Conservation (phyloP, 2,329 filamentous ascomycete genomes). For the Monilinia fructicola region DNA sequence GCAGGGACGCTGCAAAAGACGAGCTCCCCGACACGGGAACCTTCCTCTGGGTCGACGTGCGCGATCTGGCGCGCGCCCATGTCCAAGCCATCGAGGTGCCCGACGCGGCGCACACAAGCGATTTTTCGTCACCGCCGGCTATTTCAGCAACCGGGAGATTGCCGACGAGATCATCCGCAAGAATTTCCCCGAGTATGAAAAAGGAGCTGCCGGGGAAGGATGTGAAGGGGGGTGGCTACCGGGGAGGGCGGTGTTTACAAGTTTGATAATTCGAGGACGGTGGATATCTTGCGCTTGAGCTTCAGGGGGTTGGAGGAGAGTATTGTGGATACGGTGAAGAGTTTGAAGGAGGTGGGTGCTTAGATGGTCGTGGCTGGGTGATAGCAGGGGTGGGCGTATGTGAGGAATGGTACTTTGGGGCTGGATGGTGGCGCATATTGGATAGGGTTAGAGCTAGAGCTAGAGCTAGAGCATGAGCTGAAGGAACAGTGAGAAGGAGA, state of each 20-base stretch:
- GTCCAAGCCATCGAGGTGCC: conserved; percentile 58
- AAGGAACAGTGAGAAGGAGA: no score
- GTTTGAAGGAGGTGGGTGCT: conserved; percentile 35
- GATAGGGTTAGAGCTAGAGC: neutral
- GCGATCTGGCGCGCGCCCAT: conserved; percentile 62
- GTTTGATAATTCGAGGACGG: conserved; percentile 56
- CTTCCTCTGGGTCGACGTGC: conserved; percentile 60
- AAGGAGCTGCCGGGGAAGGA: conserved; percentile 47
- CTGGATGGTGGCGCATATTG: neutral
- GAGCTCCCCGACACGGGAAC: conserved; percentile 57
- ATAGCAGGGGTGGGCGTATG: no score
- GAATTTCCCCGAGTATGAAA: conserved; percentile 53
- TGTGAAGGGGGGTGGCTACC: conserved; percentile 43
- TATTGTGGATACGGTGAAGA: conserved; percentile 58
- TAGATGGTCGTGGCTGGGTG: neutral
- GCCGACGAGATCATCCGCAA: conserved; percentile 55
- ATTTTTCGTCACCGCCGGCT: conserved; percentile 61
- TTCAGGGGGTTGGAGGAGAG: conserved; percentile 59
- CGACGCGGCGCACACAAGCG: conserved; percentile 58
- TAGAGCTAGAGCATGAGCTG: no score
- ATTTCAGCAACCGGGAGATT: conserved; percentile 61
- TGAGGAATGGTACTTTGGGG: no score
- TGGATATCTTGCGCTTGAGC: conserved; percentile 57
- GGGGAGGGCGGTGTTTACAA: conserved; percentile 48
- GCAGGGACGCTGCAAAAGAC: conserved; percentile 60